Conservation (phyloP, 2,329 filamentous ascomycete genomes). For the Amesomyces nigricolor region DNA sequence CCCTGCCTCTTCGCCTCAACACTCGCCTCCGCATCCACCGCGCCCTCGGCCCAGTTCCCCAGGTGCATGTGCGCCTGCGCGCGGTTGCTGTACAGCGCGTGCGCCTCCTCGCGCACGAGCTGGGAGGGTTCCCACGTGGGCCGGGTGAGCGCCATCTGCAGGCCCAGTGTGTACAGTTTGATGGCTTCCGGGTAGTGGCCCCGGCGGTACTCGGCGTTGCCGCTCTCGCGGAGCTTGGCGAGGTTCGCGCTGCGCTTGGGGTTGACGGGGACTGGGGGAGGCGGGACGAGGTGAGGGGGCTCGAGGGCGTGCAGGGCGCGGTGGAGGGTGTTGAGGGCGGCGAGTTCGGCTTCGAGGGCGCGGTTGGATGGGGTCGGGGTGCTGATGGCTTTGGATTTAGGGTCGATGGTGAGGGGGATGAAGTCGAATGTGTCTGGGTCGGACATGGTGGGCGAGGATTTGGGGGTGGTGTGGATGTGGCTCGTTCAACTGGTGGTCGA, state of each 20-base stretch:
- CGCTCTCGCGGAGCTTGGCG: conserved; percentile 82
- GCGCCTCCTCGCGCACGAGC: conserved; percentile 78
- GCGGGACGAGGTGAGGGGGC: conserved; percentile 61
- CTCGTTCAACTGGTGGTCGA: too few species aligned
- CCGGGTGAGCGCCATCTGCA: conserved; percentile 79
- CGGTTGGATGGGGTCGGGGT: conserved; percentile 33
- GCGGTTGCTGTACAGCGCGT: conserved; percentile 74
- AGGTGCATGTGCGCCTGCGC: conserved; percentile 85
- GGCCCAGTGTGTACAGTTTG: conserved; percentile 75
- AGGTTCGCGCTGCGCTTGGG: conserved; percentile 86
- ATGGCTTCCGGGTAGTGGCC: conserved; percentile 68
- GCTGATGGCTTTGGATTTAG: conserved; percentile 70
- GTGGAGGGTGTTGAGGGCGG: conserved; percentile 73
- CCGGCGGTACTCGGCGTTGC: conserved; percentile 79
- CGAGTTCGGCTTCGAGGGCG: conserved; percentile 59
- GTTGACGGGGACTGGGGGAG: conserved; percentile 84
- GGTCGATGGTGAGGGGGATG: conserved; percentile 75
- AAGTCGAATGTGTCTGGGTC: conserved; percentile 70
- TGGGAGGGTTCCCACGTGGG: conserved; percentile 84
- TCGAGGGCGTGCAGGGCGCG: conserved; percentile 62
- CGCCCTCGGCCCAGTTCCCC: conserved; percentile 76
- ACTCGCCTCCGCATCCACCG: conserved; percentile 81
- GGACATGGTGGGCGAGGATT: conserved; percentile 19
- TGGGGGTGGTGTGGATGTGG: not conserved
- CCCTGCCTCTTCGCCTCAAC: conserved; percentile 80